Base-by-base conservation (phyloP, 495 filamentous ascomycete species). In the Sabuloglossum arenarium region DNA sequence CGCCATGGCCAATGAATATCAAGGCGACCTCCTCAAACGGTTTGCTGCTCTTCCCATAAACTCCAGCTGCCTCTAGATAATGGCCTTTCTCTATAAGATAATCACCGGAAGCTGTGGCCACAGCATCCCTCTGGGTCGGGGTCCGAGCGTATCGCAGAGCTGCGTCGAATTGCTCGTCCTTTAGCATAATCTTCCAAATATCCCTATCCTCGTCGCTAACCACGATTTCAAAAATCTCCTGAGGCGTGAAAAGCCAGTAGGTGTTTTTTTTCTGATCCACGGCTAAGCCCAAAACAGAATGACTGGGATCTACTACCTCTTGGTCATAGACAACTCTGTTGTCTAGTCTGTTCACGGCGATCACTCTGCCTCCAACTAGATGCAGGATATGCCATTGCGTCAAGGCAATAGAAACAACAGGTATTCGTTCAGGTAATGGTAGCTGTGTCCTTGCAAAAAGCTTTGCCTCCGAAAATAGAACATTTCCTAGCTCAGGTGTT, bases 1-100 rank as follows among this genome's bases (percentile, higher is more conserved):
- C 85, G 42, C 81, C 80, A 58, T 82, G 79, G 64, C 96, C 89
- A 57, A 97, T 88, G 60, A 98, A 86, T 1, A 77, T 82, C 49
- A 98, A 71, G 51, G 88, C 88, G 39, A 97, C 91, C 62, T 98
- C 86, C 62, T 98, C 91, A 60, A 98, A 98, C 1, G 83, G 82
- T 70, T 96, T 96, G 62, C 84, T 94, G 70, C 90, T 96, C 69
- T 84, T 86, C 30, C 91, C 91, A 71, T 93, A 95, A 27, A 94
- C 79, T 31, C 74, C 78, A 11, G 91, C 93, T 16, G 91, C 91
- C 65, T 96, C 88, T 29, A 80, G 65, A 64, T 80, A 94, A 31
- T 80, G 75, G 11, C 86, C 85, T 69, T 86, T 86, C 56, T 73
- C 76, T 43, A 86, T 78, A 0, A 98, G 73, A 65, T 84, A 81